A percentile compares a stretch with the other conserved stretches of the same genome.
Evolutionary conservation across 257 asterid species (phyloP).

Genomic region (Nicotiana knightiana): DNA sequence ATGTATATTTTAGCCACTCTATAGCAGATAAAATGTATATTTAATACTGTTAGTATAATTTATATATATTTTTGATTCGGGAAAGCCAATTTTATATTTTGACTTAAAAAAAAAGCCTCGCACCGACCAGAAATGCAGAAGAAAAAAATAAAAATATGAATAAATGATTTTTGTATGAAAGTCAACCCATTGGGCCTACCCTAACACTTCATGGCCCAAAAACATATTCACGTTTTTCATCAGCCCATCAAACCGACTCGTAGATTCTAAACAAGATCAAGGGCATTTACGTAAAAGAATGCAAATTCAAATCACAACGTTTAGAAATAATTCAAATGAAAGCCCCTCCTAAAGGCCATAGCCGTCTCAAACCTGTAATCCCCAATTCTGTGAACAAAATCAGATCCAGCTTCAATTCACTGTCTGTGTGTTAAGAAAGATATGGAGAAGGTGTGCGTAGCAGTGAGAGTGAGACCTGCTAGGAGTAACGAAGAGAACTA

Average conservation of each 20-base stretch:
- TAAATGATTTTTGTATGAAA: not conserved
- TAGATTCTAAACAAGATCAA: not conserved
- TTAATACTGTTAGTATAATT: too few species aligned
- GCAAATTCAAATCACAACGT: not conserved
- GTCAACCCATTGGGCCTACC: not conserved
- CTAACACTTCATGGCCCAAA: not conserved
- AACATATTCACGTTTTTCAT: not conserved
- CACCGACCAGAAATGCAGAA: too few species aligned
- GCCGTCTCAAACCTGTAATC: not conserved
- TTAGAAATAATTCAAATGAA: not conserved
- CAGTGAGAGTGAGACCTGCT: slow-evolving; percentile 90
- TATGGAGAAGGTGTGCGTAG: slow-evolving; percentile 96
- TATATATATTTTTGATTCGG: too few species aligned
- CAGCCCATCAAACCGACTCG: not conserved
- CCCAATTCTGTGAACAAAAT: not conserved
- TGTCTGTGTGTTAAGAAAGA: not conserved
- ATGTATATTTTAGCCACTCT: too few species aligned
- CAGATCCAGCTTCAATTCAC: not conserved
- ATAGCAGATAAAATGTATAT: too few species aligned
- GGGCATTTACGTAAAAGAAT: not conserved
- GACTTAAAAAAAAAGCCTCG: too few species aligned
- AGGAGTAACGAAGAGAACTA: slow-evolving; percentile 32
- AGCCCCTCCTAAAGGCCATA: not conserved
- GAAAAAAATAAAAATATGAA: too few species aligned
- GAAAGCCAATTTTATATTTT: too few species aligned